phyloP scores from a whole-genome alignment of 805 yeast genomes.

The Cephaloascus fragrans region DNA sequence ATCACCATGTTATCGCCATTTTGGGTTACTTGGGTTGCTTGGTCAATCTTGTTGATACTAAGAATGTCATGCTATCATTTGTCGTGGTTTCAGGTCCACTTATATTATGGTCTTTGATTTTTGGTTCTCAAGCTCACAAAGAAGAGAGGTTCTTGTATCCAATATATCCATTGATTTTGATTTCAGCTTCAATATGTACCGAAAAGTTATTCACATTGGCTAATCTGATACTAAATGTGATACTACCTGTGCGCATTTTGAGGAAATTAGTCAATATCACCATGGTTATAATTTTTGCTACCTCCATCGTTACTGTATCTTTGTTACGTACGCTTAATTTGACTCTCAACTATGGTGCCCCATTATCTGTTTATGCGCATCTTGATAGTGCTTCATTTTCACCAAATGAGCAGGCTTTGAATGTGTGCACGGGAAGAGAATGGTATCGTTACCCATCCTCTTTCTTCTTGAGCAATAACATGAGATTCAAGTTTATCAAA shows the following conservation, averaged over 20 bases:
- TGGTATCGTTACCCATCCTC: constrained; percentile 93
- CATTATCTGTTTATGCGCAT: constrained; percentile 47
- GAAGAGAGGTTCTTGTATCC: constrained; percentile 91
- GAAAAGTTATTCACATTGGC: constrained; percentile 7
- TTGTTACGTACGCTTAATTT: constrained; percentile 49
- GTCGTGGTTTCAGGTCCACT: constrained; percentile 34
- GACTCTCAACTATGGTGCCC: constrained; percentile 62
- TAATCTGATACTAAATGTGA: not conserved
- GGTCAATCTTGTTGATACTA: constrained; percentile 4
- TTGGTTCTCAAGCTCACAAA: constrained; percentile 76
- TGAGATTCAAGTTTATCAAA: constrained; percentile 55
- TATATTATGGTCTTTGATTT: constrained; percentile 56
- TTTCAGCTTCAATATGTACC: constrained; percentile 49
- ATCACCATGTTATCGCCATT: constrained; percentile 52
- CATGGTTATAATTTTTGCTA: constrained; percentile 8
- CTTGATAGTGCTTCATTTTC: too few relatives aligned
- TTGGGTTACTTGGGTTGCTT: constrained; percentile 31
- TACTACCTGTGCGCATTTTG: not conserved
- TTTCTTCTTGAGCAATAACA: constrained; percentile 59
- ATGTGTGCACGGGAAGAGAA: constrained; percentile 87
- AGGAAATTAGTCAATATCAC: constrained; percentile 2
- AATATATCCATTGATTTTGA: constrained; percentile 57
- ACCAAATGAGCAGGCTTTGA: constrained; percentile 19
- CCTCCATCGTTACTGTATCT: constrained; percentile 23
- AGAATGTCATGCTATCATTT: constrained; percentile 3